Evolutionary conservation across 2,329 filamentous ascomycete genomes (phyloP).

Genomic region (Cladobotryum protrusum): DNA sequence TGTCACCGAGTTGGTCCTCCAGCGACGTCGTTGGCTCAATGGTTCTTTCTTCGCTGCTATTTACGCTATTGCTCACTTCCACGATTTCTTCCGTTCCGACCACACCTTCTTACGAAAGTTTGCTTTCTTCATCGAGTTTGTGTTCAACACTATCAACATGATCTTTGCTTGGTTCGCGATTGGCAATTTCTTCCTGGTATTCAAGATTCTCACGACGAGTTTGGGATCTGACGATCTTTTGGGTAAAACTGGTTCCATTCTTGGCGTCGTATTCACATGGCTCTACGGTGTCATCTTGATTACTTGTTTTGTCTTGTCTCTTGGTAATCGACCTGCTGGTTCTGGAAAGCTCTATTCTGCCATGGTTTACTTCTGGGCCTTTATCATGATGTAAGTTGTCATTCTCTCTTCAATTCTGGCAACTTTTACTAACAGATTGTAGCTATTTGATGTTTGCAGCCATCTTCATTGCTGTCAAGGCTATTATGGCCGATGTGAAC

Average conservation of each 20-base stretch:
- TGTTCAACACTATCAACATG: slow-evolving; percentile 94
- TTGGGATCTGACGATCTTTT: slow-evolving; percentile 64
- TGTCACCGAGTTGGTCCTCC: slow-evolving; percentile 90
- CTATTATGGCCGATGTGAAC: slow-evolving; percentile 66
- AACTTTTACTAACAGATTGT: slow-evolving; percentile 17
- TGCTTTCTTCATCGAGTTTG: slow-evolving; percentile 86
- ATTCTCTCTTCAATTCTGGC: not conserved
- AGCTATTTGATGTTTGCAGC: slow-evolving; percentile 92
- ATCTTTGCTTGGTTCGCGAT: slow-evolving; percentile 98
- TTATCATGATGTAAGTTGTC: slow-evolving; percentile 77
- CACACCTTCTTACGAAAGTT: slow-evolving; percentile 83
- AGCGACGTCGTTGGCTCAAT: slow-evolving; percentile 95
- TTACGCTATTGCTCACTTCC: slow-evolving; percentile 90
- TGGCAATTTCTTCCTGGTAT: slow-evolving; percentile 98
- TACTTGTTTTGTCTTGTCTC: slow-evolving; percentile 88
- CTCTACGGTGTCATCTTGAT: slow-evolving; percentile 87
- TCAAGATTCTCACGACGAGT: slow-evolving; percentile 90
- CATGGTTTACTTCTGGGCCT: slow-evolving; percentile 97
- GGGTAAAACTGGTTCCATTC: slow-evolving; percentile 68
- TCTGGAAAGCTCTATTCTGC: slow-evolving; percentile 91
- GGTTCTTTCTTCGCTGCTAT: slow-evolving; percentile 97
- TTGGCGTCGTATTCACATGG: slow-evolving; percentile 93
- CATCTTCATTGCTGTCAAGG: slow-evolving; percentile 84
- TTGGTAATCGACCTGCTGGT: slow-evolving; percentile 91
- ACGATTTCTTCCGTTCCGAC: slow-evolving; percentile 90